Percentiles rank a stretch among this genome's conserved stretches.
These are phyloP conservation scores for Symbiodinium pilosum DNA, from an alignment of 73 alveolate species.

Conservation along the genomic window DNA sequence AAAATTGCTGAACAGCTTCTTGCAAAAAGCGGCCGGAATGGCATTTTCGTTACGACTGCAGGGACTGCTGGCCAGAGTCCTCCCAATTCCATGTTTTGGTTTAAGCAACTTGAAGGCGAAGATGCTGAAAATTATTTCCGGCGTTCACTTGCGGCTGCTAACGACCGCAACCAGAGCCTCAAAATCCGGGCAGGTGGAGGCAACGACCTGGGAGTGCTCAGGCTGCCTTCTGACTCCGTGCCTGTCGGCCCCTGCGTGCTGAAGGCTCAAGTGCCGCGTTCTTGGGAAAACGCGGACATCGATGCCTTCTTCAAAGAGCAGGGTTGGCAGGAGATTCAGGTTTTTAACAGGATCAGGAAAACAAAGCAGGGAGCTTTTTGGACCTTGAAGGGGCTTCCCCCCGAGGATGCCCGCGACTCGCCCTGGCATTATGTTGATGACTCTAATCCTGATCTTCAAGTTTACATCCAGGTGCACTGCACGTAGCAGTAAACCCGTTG, in stretches of 20 bases:
- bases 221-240: not conserved
- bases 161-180: not conserved
- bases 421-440: not conserved
- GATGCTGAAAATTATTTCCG: not conserved
- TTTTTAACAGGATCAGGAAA: not conserved
- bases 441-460: not conserved
- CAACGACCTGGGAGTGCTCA: not conserved
- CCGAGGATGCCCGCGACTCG: no score
- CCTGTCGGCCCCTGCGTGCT: not conserved
- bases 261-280: not conserved
- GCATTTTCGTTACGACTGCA: not conserved
- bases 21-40: not conserved
- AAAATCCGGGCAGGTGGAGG: not conserved
- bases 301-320: no score
- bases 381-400: not conserved
- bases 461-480: not conserved
- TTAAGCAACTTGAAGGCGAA: not conserved
- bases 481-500: not conserved
- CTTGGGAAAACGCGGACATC: no score
- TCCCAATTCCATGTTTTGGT: not conserved
- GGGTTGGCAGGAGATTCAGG: not conserved
- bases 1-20: not conserved
- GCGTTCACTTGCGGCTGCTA: no score
- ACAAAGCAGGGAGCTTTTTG: not conserved
- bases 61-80: not conserved